Percentiles rank a stretch among this genome's conserved stretches.
These are phyloP conservation scores for Aspergillus fumigatus DNA, from an alignment of 2,329 filamentous ascomycete species.

Conservation along the genomic window DNA sequence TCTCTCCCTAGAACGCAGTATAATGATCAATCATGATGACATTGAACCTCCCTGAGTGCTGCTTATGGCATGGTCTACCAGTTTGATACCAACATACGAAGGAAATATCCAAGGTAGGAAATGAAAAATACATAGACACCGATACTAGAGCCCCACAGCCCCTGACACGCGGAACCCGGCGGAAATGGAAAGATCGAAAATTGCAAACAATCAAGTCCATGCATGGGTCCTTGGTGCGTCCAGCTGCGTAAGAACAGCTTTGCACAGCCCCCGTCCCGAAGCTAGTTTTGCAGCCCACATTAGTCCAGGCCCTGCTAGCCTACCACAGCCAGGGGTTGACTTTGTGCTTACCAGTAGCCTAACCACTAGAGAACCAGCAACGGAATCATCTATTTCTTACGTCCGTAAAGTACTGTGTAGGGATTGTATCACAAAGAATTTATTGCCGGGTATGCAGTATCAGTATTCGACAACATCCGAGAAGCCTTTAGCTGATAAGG, in stretches of 20 bases:
- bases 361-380: too few species aligned
- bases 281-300: constrained; percentile 19
- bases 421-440: neutral
- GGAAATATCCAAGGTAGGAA: neutral
- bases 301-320: constrained; percentile 3
- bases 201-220: neutral
- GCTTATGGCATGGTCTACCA: neutral
- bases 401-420: too few species aligned
- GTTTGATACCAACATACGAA: neutral
- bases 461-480: neutral
- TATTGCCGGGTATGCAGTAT: neutral
- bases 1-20: neutral
- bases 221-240: neutral
- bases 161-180: neutral
- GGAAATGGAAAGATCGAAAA: neutral
- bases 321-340: neutral
- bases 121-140: neutral
- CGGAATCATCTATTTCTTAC: too few species aligned
- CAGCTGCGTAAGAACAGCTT: constrained; percentile 23
- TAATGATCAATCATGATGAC: neutral
- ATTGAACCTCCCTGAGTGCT: neutral
- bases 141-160: neutral
- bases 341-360: neutral
- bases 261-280: constrained; percentile 24
- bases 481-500: neutral